A percentile compares a stretch with the other conserved stretches of the same genome.
These are phyloP conservation scores for Beta macrorhiza DNA, from an alignment of 179 eudicot species.

Conservation along the genomic window DNA sequence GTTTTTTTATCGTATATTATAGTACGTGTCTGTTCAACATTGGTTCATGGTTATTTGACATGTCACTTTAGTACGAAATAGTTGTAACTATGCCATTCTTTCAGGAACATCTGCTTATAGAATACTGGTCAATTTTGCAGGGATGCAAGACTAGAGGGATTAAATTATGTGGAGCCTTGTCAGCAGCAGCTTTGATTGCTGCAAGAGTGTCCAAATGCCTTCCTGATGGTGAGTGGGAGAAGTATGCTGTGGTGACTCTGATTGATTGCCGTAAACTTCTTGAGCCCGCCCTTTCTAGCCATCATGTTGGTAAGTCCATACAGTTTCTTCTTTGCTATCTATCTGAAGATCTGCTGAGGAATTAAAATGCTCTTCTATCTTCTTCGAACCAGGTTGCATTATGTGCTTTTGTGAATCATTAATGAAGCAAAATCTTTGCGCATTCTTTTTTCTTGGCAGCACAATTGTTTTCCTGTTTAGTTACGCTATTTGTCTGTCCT, in stretches of 20 bases:
- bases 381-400: not conserved
- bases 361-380: not conserved
- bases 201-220: slow-evolving; percentile 56
- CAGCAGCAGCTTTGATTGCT: slow-evolving; percentile 85
- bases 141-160: slow-evolving; percentile 64
- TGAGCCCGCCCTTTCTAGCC: slow-evolving; percentile 65
- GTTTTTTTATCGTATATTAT: not conserved
- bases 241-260: slow-evolving; percentile 73
- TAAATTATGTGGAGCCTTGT: slow-evolving; percentile 61
- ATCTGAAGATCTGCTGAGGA: not conserved
- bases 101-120: not conserved
- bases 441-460: not conserved
- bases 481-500: not conserved
- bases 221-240: slow-evolving; percentile 67
- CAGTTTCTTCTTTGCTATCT: not conserved
- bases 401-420: not conserved
- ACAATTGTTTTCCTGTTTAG: not conserved
- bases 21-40: not conserved
- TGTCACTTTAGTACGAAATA: not conserved
- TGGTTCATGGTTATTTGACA: not conserved
- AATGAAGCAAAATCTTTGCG: not conserved
- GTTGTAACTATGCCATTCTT: not conserved
- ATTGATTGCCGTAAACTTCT: slow-evolving; percentile 77
- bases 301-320: slow-evolving; percentile 54
- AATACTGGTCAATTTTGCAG: slow-evolving; percentile 38